Evolutionary conservation across 345 rosid species (phyloP).

Genomic region (Tarenaya hassleriana): DNA sequence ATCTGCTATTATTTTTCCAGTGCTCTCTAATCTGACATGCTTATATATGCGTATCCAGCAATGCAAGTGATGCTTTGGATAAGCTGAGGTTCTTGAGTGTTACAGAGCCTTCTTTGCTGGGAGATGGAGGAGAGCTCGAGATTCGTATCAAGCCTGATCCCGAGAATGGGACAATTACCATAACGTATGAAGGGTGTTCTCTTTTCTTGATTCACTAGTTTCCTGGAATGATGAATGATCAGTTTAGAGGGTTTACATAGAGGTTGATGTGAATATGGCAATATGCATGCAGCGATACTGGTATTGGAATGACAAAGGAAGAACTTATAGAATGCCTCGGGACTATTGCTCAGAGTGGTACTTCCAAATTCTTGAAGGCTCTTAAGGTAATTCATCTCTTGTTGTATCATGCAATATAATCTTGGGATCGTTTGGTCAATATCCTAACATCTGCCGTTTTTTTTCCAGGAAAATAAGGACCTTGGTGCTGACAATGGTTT

Average conservation of each 20-base stretch:
- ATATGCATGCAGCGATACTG: conserved; percentile 86
- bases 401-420: neutral
- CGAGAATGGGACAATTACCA: conserved; percentile 80
- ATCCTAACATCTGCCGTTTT: neutral
- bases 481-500: conserved; percentile 78
- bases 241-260: neutral
- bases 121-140: conserved; percentile 84
- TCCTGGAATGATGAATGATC: neutral
- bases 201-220: neutral
- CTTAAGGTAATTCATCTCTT: conserved; percentile 49
- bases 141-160: conserved; percentile 85
- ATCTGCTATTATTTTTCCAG: conserved; percentile 7
- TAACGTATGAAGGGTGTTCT: conserved; percentile 54
- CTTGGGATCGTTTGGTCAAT: neutral
- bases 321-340: conserved; percentile 97
- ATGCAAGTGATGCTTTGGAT: conserved; percentile 98
- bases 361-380: conserved; percentile 91
- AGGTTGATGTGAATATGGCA: conserved; percentile 13
- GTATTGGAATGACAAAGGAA: conserved; percentile 97
- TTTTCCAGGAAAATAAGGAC: conserved; percentile 74
- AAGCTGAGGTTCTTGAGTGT: conserved; percentile 92
- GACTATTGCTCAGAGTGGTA: conserved; percentile 98
- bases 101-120: conserved; percentile 85
- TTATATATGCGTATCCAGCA: conserved; percentile 42
- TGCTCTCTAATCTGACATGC: conserved; percentile 4